Evolutionary conservation across 495 filamentous ascomycete species (phyloP), one percentile per base, ranked within the genome.

Genomic region (Xylaria longipes): DNA sequence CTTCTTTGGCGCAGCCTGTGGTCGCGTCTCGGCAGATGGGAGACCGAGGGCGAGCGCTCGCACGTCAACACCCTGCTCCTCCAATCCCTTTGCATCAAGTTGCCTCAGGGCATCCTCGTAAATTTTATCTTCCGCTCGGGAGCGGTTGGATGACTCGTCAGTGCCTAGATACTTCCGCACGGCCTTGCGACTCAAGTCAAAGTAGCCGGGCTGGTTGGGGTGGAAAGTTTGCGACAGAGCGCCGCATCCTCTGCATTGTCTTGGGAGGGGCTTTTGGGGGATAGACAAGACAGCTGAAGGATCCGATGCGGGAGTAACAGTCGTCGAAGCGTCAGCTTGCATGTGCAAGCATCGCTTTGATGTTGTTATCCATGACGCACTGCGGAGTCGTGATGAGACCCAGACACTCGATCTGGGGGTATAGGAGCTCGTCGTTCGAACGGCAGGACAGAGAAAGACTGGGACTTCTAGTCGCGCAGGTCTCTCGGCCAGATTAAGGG

Each of bases 241-340:
- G 58, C 96, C 96, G 79, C 96, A 99, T 66, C 96, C 96, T 27
- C 92, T 89, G 78, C 96, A 99, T 74, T 87, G 85, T 5, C 77
- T 71, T 1, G 92, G 92, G 4, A 93, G 76, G 66, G 48, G 74
- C 78, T 37, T 65, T 11, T 7, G 41, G 17, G 72, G 48, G 7
- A 20, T 3, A 35, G 8, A 27, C 27, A n/a, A 6, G 17, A 43
- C 20, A 52, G 50, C 52, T 37, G 66, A 33, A 27, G n/a, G 56
- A 22, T 31, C n/a, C 1, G 48, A n/a, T 61, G 50, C 20, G 22
- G 62, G 48, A 17, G 62, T 27, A 17, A 17, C 8, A 65, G 72
- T 45, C 27, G 54, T 31, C 17, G 67, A 31, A 14, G 61, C 39
- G 33, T 70, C 75, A 11, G 76, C 33, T 43, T 82, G 65, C 11